A percentile compares a stretch with the other conserved stretches of the same genome.
phyloP scores from a whole-genome alignment of 2,329 filamentous ascomycete species.

The Microsporum audouinii region DNA sequence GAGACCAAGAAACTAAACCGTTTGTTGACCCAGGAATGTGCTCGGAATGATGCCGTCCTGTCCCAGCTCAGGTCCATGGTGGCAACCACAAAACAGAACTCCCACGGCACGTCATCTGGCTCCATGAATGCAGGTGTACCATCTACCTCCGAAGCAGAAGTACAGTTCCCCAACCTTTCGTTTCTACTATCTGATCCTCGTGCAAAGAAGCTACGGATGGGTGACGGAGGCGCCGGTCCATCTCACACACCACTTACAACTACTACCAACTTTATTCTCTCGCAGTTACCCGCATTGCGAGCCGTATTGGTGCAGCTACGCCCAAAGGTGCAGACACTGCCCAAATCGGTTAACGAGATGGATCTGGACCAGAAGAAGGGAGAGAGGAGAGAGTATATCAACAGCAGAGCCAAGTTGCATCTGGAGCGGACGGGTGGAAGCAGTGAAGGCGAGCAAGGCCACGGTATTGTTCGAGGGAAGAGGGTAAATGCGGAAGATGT shows the following conservation, averaged over 20 bases:
- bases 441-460: slow-evolving; percentile 24
- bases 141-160: slow-evolving; percentile 10
- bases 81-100: slow-evolving; percentile 18
- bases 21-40: slow-evolving; percentile 57
- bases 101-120: slow-evolving; percentile 13
- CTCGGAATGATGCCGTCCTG: slow-evolving; percentile 61
- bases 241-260: slow-evolving; percentile 33
- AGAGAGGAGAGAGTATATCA: slow-evolving; percentile 71
- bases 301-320: slow-evolving; percentile 56
- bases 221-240: slow-evolving; percentile 25
- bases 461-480: slow-evolving; percentile 28
- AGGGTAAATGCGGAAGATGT: slow-evolving; percentile 32
- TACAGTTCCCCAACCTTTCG: slow-evolving; percentile 35
- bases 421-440: slow-evolving; percentile 48
- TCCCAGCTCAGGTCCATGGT: slow-evolving; percentile 50
- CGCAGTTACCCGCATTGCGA: slow-evolving; percentile 70
- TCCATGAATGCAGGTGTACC: slow-evolving; percentile 10
- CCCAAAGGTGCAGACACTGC: slow-evolving; percentile 47
- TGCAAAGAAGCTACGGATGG: slow-evolving; percentile 38
- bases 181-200: slow-evolving; percentile 45
- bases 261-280: slow-evolving; percentile 58
- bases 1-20: slow-evolving; percentile 67
- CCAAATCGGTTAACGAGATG: slow-evolving; percentile 25
- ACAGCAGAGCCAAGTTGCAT: slow-evolving; percentile 64
- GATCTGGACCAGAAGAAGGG: slow-evolving; percentile 48